Conservation (phyloP, 176 grass and related monocot species). For the Carex parvula region DNA sequence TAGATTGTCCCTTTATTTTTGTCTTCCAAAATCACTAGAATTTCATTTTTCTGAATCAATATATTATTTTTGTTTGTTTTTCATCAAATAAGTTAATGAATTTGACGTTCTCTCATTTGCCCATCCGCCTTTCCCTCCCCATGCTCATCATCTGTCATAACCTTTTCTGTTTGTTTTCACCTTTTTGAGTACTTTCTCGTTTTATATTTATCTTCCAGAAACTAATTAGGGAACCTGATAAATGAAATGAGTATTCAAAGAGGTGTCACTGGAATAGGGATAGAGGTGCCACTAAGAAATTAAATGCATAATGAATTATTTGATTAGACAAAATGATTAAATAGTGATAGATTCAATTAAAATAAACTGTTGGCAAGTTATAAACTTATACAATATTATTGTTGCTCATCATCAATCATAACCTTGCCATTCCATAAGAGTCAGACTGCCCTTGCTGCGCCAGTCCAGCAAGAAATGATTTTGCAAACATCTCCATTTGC, state of each 20-base stretch:
- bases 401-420: slow-evolving; percentile 5
- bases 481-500: slow-evolving; percentile 12
- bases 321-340: background rate
- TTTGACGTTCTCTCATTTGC: background rate
- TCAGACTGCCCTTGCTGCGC: background rate
- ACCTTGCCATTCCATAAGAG: background rate
- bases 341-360: background rate
- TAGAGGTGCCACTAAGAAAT: background rate
- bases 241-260: background rate
- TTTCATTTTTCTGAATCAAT: background rate
- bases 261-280: background rate
- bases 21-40: background rate
- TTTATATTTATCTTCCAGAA: background rate
- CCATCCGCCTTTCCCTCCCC: background rate
- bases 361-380: background rate
- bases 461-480: slow-evolving; percentile 18
- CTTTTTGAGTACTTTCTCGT: background rate
- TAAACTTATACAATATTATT: background rate
- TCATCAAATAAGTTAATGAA: background rate
- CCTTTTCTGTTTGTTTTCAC: background rate
- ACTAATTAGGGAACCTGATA: background rate
- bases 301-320: background rate
- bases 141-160: background rate
- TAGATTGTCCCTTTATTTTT: background rate
- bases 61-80: background rate